These are phyloP conservation scores for Panaeolus cyanescens DNA, from an alignment of 768 basidiomycete genomes.

Conservation along the genomic window DNA sequence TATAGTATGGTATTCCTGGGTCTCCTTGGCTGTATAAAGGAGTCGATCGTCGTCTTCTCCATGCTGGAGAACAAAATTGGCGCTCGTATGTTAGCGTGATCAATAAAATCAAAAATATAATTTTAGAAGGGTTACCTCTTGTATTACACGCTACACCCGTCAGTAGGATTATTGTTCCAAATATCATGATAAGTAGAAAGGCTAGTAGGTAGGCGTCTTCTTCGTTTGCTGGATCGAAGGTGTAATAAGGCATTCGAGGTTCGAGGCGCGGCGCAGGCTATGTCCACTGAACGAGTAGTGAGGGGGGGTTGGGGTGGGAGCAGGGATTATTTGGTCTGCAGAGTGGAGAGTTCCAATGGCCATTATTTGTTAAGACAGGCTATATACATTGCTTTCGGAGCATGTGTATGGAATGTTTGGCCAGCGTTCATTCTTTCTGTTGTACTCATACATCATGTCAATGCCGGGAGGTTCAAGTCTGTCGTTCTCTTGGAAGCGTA, in stretches of 20 bases:
- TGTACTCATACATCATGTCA: not conserved
- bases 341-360: too few relatives aligned
- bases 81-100: too few relatives aligned
- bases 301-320: not conserved
- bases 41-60: not conserved
- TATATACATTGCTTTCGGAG: not conserved
- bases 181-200: not conserved
- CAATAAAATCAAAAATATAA: too few relatives aligned
- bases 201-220: not conserved
- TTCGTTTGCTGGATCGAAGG: not conserved
- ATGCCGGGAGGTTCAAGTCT: too few relatives aligned
- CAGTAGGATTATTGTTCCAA: not conserved
- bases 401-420: not conserved
- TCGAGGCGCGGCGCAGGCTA: too few relatives aligned
- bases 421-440: not conserved
- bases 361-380: not conserved
- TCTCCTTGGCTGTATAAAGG: not conserved
- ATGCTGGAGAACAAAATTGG: not conserved
- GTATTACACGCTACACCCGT: not conserved
- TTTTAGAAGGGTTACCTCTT: not conserved
- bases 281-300: too few relatives aligned
- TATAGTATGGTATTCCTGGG: not conserved
- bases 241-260: not conserved
- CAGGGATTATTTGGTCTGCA: not conserved
- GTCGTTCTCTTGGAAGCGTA: too few relatives aligned